A percentile compares a stretch with the other conserved stretches of the same genome.
phyloP scores from a whole-genome alignment of 164 flowering plant genomes.

The Tetrastigma voinierianum region DNA sequence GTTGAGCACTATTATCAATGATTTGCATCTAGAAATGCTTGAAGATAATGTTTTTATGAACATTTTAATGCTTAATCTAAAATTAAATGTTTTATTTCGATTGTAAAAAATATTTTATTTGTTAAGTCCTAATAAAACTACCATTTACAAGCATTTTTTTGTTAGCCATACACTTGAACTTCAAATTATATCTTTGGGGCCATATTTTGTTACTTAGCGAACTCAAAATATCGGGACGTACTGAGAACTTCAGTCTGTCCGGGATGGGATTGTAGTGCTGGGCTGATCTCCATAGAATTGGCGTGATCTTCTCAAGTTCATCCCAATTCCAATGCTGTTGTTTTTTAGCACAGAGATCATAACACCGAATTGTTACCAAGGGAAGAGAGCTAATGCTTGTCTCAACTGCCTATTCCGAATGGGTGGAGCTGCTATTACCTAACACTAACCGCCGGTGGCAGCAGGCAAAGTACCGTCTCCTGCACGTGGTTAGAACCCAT shows the following conservation, averaged over 20 bases:
- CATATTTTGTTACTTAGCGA: no score
- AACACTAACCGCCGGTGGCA: conserved; percentile 44
- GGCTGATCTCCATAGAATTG: conserved; percentile 54
- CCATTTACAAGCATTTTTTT: no score
- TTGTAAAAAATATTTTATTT: no score
- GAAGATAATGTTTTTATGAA: no score
- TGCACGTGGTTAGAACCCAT: conserved; percentile 61
- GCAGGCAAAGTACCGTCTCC: conserved; percentile 48
- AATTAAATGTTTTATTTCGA: no score
- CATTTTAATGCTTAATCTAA: no score
- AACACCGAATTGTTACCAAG: conserved; percentile 53
- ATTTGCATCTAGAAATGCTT: no score
- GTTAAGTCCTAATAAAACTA: no score
- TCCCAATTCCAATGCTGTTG: conserved; percentile 52
- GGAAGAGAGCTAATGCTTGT: conserved; percentile 59
- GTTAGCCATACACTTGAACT: no score
- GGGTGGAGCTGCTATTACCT: conserved; percentile 61
- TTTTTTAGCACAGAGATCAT: conserved; percentile 60
- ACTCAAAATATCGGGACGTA: no score
- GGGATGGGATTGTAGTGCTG: conserved; percentile 80
- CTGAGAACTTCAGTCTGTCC: conserved; percentile 58
- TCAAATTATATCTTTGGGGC: no score
- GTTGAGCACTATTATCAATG: no score
- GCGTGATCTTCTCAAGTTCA: conserved; percentile 61
- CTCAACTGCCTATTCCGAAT: conserved; percentile 66